Evolutionary conservation across 768 basidiomycete genomes (phyloP).

Genomic region (Kwoniella dendrophila): DNA sequence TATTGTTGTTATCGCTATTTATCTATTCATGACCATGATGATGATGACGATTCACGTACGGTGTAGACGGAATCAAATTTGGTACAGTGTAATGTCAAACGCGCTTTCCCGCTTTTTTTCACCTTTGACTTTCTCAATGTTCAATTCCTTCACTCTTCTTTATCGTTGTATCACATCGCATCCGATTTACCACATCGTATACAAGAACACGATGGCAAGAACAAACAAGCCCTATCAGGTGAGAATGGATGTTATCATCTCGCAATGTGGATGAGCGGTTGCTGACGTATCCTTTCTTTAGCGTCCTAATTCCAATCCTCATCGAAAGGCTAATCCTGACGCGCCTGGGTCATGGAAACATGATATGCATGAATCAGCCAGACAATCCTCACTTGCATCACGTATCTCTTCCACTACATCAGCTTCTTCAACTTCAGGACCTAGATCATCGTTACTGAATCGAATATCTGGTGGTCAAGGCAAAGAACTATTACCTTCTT

Average conservation of each 20-base stretch:
- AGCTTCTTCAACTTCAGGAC: neutral
- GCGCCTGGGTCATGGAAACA: slow-evolving; percentile 50
- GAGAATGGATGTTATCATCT: neutral
- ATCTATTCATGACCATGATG: neutral
- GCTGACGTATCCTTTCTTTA: slow-evolving; percentile 5
- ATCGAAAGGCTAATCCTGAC: slow-evolving; percentile 35
- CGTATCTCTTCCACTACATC: slow-evolving; percentile 20
- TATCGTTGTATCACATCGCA: neutral
- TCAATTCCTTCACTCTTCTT: neutral
- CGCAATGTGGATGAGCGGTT: neutral
- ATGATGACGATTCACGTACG: neutral
- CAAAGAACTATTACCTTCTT: slow-evolving; percentile 34
- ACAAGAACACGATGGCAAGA: slow-evolving; percentile 16
- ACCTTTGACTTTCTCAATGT: neutral
- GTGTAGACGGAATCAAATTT: slow-evolving; percentile 17
- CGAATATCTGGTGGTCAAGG: slow-evolving; percentile 40
- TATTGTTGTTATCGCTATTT: neutral
- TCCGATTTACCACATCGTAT: neutral
- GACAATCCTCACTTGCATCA: slow-evolving; percentile 24
- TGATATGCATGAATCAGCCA: slow-evolving; percentile 36
- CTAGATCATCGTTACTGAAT: slow-evolving; percentile 25
- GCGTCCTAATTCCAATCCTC: slow-evolving; percentile 25
- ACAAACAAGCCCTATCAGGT: slow-evolving; percentile 24
- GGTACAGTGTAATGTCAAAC: neutral
- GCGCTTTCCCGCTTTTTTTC: neutral